A percentile compares a stretch with the other conserved stretches of the same genome.
Conservation (phyloP, 805 yeast genomes). For the Lachancea meyersii region DNA sequence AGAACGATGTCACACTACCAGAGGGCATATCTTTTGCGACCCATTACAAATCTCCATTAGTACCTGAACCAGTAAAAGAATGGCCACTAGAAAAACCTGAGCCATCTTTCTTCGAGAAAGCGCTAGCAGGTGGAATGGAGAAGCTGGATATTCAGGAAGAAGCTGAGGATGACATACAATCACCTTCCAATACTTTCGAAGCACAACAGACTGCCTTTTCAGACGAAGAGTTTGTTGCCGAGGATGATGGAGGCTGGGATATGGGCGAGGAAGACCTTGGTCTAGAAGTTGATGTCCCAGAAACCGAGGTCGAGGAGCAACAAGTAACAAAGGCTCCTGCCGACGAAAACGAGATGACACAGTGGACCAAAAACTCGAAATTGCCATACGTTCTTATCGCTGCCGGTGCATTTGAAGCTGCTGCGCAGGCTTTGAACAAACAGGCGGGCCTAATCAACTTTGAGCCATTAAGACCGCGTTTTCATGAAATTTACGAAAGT, state of each 20-base stretch:
- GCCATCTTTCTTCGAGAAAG: conserved; percentile 78
- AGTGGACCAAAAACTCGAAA: conserved; percentile 84
- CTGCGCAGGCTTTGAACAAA: conserved; percentile 84
- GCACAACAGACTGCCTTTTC: conserved; percentile 37
- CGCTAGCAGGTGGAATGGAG: conserved; percentile 72
- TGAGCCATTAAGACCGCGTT: conserved; percentile 79
- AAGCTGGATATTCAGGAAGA: conserved; percentile 36
- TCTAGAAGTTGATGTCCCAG: conserved; percentile 55
- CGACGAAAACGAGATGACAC: conserved; percentile 53
- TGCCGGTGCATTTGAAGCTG: conserved; percentile 93
- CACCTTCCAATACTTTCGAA: conserved; percentile 24
- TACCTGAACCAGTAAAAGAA: conserved; percentile 41
- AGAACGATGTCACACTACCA: conserved; percentile 61
- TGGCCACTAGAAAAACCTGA: conserved; percentile 82
- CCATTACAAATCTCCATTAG: conserved; percentile 43
- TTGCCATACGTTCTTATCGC: conserved; percentile 91
- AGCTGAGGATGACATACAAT: conserved; percentile 13
- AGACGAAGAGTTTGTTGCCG: conserved; percentile 40
- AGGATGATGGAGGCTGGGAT: conserved; percentile 73
- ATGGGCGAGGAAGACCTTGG: conserved; percentile 74
- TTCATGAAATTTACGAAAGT: conserved; percentile 77
- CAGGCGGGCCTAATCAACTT: conserved; percentile 84
- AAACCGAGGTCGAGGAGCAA: conserved; percentile 34
- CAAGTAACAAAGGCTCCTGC: conserved; percentile 22
- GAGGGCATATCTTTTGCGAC: conserved; percentile 38